Evolutionary conservation across 192 early-diverging fungal species (phyloP), one percentile per base, ranked within the genome.

Genomic region (Chytriomyces confervae): DNA sequence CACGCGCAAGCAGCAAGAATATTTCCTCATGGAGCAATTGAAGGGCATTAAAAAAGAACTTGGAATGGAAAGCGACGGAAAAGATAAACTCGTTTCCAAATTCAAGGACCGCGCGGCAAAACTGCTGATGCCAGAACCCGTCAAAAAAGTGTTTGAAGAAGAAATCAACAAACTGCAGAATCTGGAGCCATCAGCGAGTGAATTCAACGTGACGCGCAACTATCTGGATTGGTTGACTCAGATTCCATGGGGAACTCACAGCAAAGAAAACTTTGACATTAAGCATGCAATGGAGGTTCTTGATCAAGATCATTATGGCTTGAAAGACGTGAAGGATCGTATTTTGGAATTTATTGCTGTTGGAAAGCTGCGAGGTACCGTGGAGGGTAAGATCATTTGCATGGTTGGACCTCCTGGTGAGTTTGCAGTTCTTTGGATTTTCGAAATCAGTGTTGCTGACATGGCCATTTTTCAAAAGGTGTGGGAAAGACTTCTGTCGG

Each of bases 321-420:
- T 99, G 69, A 94, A 99, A 79, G 98, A 99, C 82, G 98, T 99
- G 68, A 99, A 99, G 89, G 95, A 98, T 80, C 92, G 98, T 43
- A 98, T 99, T 80, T 83, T 99, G 49, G 98, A 99, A 87, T 98
- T 99, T 71, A 97, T 99, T 82, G 98, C 98, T 7, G 98, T 99
- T 18, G 95, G 98, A 44, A 97, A 96, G 81, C 84, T 99, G 76
- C 86, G 95, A 11, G 95, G 95, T 7, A 94, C 96, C 1, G 96
- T 99, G 11, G 95, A 99, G 82, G 98, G 98, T 73, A 99, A 99
- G 83, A 99, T 99, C 62, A 89, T 99, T 66, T 97, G 95, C 81
- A 87, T 99, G 77, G 93, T 93, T 16, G 98, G 98, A 29, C 98
- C 98, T n/a, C 98, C 98, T 61, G 97, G 90, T 88, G 57, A 61